phyloP scores from a whole-genome alignment of 164 flowering plant species.

The Saururus chinensis region DNA sequence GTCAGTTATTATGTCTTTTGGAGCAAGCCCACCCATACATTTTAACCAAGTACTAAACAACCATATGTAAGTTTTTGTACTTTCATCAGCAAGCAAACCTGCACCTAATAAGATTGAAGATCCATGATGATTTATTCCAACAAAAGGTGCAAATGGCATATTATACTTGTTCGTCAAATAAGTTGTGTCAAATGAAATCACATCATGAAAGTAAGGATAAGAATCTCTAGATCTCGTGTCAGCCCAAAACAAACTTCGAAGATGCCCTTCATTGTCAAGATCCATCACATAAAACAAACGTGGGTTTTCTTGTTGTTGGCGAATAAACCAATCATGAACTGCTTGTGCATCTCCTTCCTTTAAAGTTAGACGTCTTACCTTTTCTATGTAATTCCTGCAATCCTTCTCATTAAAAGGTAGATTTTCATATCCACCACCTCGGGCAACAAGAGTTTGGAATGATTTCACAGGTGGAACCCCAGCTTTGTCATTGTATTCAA shows the following conservation, averaged over 20 bases:
- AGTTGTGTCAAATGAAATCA: neutral
- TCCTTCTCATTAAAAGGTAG: neutral
- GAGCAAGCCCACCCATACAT: constrained; percentile 2
- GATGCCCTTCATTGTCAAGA: neutral
- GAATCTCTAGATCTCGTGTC: neutral
- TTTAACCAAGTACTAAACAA: neutral
- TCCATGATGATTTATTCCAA: neutral
- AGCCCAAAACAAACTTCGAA: neutral
- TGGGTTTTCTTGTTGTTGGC: neutral
- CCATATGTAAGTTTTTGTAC: neutral
- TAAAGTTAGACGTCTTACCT: neutral
- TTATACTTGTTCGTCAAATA: neutral
- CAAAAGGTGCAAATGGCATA: neutral
- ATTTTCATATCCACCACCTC: constrained; percentile 2
- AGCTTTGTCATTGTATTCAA: too few relatives aligned
- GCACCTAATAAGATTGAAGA: neutral
- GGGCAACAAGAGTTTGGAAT: constrained; percentile 1
- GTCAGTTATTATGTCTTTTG: neutral
- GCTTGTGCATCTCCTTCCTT: constrained; percentile 1
- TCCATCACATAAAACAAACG: neutral
- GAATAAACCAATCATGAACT: neutral
- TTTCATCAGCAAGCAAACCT: neutral
- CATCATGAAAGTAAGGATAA: neutral
- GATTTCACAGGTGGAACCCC: too few relatives aligned
- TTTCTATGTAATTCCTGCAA: neutral